These are phyloP conservation scores for Cutaneotrichosporon cavernicola DNA, from an alignment of 1,284 basidiomycete species.

Conservation along the genomic window DNA sequence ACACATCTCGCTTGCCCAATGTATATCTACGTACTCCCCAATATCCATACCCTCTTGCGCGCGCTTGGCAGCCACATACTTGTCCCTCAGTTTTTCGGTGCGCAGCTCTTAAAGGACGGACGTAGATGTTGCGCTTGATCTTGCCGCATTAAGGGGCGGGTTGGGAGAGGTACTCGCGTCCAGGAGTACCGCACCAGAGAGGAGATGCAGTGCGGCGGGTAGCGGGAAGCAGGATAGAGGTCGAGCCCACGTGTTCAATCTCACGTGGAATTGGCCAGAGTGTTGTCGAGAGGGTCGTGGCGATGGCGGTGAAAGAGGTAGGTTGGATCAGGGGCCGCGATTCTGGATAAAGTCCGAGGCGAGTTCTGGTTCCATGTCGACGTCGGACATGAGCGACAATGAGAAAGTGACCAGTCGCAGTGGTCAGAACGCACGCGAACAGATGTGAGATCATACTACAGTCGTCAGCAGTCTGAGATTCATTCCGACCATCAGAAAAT, in stretches of 20 bases:
- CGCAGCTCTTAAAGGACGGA: conserved; percentile 15
- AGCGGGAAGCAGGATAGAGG: conserved; percentile 27
- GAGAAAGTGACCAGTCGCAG: background rate
- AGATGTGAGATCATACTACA: background rate
- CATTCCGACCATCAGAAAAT: background rate
- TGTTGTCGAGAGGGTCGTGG: conserved; percentile 5
- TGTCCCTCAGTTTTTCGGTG: conserved; percentile 20
- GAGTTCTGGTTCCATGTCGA: too few relatives aligned
- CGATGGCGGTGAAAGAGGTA: conserved; percentile 22
- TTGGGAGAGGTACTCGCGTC: conserved; percentile 9
- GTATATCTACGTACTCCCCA: conserved; percentile 2
- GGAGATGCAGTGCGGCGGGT: background rate
- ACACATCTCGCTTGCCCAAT: conserved; percentile 12
- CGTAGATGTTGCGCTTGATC: conserved; percentile 15
- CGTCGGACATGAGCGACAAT: background rate
- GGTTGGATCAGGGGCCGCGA: conserved; percentile 20
- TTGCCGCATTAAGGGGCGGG: background rate
- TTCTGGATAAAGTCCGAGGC: background rate
- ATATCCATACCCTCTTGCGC: conserved; percentile 6
- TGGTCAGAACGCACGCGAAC: background rate
- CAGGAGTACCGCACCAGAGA: background rate
- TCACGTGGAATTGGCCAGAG: conserved; percentile 4
- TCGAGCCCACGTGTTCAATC: conserved; percentile 33
- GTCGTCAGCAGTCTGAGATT: background rate
- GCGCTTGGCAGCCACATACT: conserved; percentile 14